Conservation (phyloP, 31 red algal genomes). For the Asparagopsis taxiformis region DNA sequence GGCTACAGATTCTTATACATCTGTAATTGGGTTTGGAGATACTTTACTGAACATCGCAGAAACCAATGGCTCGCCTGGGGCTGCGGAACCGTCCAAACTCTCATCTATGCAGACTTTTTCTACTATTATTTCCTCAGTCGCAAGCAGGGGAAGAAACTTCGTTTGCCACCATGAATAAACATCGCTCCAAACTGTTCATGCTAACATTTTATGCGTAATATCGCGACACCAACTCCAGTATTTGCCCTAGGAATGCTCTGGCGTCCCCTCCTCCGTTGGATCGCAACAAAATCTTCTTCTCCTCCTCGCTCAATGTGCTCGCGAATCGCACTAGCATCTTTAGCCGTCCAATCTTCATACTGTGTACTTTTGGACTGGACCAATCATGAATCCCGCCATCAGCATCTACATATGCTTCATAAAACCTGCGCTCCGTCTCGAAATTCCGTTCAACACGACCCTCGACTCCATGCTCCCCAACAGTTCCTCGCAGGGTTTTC, state of each 20-base stretch:
- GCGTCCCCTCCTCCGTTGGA: constrained; percentile 7
- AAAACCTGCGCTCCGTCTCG: constrained; percentile 26
- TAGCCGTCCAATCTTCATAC: constrained; percentile 23
- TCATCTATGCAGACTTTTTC: constrained; percentile 98
- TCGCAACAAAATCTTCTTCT: neutral
- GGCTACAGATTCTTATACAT: constrained; percentile 92
- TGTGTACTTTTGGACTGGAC: constrained; percentile 5
- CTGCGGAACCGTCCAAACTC: constrained; percentile 92
- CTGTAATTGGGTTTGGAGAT: constrained; percentile 96
- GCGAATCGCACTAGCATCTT: constrained; percentile 27
- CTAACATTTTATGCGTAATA: constrained; percentile 4
- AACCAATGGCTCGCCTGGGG: constrained; percentile 91
- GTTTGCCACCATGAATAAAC: constrained; percentile 60
- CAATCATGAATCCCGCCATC: neutral
- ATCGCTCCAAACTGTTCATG: neutral
- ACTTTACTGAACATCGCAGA: constrained; percentile 75
- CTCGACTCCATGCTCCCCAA: neutral
- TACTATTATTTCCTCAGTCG: constrained; percentile 93
- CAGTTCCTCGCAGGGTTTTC: neutral
- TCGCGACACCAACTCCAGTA: constrained; percentile 3
- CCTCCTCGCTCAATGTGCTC: constrained; percentile 13
- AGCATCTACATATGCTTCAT: constrained; percentile 12
- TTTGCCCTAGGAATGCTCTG: constrained; percentile 8
- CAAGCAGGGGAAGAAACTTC: constrained; percentile 73
- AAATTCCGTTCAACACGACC: neutral